phyloP scores from a whole-genome alignment of 805 yeast genomes.

The Isabelozyma pseudorhagii region DNA sequence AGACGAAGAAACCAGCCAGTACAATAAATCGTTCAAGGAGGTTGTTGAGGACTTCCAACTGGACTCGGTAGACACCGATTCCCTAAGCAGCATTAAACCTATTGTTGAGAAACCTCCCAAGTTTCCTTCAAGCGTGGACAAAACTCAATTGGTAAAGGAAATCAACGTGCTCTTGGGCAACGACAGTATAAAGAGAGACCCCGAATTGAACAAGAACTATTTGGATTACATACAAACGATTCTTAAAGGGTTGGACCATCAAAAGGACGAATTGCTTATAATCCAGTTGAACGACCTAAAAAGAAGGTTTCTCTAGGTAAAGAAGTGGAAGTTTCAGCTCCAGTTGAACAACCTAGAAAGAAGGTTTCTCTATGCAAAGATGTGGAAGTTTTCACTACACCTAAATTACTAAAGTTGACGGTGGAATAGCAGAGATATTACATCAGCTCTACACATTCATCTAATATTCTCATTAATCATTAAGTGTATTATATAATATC shows the following conservation, averaged over 20 bases:
- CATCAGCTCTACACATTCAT: too few relatives aligned
- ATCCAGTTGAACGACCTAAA: slow-evolving; percentile 18
- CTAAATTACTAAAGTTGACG: too few relatives aligned
- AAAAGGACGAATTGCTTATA: slow-evolving; percentile 18
- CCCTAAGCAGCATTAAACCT: background rate
- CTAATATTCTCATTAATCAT: background rate
- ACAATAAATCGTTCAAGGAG: slow-evolving; percentile 17
- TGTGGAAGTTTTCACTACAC: too few relatives aligned
- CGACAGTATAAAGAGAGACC: background rate
- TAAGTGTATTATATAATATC: slow-evolving; percentile 32
- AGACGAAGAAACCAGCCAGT: slow-evolving; percentile 12
- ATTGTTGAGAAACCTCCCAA: background rate
- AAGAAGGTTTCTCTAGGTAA: slow-evolving; percentile 3
- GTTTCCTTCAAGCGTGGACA: slow-evolving; percentile 9
- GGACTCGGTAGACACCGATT: background rate
- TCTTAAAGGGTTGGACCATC: slow-evolving; percentile 8
- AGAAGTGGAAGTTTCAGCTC: too few relatives aligned
- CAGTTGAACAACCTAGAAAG: slow-evolving; percentile 14
- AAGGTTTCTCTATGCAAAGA: slow-evolving; percentile 6
- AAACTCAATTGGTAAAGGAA: slow-evolving; percentile 6
- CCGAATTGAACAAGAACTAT: background rate
- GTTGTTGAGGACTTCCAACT: slow-evolving; percentile 11
- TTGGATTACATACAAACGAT: slow-evolving; percentile 8
- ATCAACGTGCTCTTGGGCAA: slow-evolving; percentile 7
- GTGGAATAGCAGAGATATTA: too few relatives aligned